Conservation (phyloP, 176 grass and related monocot genomes). For the bread wheat (Triticum aestivum) region IWGSC_CS_RefSeq_v2.1 NC_057813.1:543852805-543853304, state of each 20-base stretch:
- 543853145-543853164: background rate
- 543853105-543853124: background rate
- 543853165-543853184: background rate
- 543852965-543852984: background rate
- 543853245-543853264: conserved; percentile 88
- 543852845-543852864: conserved; percentile 49
- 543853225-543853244: conserved; percentile 81
- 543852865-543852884: conserved; percentile 60
- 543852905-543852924: background rate
- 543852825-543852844: conserved; percentile 46
- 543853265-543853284: conserved; percentile 58
- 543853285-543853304: conserved; percentile 48
- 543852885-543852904: background rate
- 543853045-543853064: background rate
- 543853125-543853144: background rate
- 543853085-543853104: background rate
- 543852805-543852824: background rate
- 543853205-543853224: background rate
- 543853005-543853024: too few species aligned
- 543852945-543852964: background rate
- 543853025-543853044: background rate
- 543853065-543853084: background rate
- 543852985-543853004: too few species aligned
- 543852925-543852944: background rate
- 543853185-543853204: background rate